Base-by-base conservation (phyloP, 208 protist species). In the Acanthamoeba healyi region DNA sequence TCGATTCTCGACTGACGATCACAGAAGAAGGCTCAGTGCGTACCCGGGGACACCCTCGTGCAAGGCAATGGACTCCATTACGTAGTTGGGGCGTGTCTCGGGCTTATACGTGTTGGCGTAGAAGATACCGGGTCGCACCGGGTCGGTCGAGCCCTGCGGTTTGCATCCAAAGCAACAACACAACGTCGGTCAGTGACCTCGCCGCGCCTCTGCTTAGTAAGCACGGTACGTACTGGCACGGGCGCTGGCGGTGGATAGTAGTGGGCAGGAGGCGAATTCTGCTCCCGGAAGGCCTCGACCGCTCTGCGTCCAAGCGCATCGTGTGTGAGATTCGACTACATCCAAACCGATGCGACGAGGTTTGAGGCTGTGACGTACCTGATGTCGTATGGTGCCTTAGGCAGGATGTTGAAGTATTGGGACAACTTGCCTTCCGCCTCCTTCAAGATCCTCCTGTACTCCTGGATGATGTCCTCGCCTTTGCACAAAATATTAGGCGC, bases 31-130 rank as follows among this genome's bases (percentile, higher is more conserved):
- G 15, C 15, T 19, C 19, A 0, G 58, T n/a, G 58, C 58, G 54
- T 26, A 67, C 58, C 94, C 94, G 29, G 87, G 86, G 10, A 58
- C 81, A 7, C 79, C 94, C 42, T 95, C 94, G 49, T 95, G 94
- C 10, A 84, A 67, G 9, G 74, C 81, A 4, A 95, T n/a, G 29
- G 63, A 67, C 22, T 94, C 89, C 17, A 72, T 38, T 14, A 51
- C 61, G 22, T 54, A n/a, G 42, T 7, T 51, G 24, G 10, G 51
- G 7, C 90, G 84, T 0, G 84, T 86, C 14, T 65, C 34, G 49
- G 74, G 77, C 32, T 94, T 61, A n/a, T 92, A 38, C 5, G 90
- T 56, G 88, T 95, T 95, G 4, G 51, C 49, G 61, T 79, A 87
- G 40, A 89, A 95, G 15, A 77, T 77, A 24, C 87, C 94, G 22